A percentile compares a stretch with the other conserved stretches of the same genome.
phyloP scores from a whole-genome alignment of 768 basidiomycete genomes.

The Lactifluus pinguis region DNA sequence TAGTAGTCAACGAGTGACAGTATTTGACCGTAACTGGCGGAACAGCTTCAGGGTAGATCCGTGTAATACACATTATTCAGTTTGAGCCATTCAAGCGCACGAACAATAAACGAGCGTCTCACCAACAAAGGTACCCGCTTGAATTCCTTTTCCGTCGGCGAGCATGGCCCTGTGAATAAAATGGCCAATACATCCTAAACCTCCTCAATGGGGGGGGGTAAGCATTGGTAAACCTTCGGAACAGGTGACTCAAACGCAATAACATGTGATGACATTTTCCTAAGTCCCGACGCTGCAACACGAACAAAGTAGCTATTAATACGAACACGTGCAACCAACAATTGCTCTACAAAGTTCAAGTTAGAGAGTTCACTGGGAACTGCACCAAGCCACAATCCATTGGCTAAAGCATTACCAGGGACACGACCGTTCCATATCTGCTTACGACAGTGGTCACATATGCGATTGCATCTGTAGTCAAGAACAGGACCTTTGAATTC shows the following conservation, averaged over 20 bases:
- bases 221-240: not conserved
- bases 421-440: not conserved
- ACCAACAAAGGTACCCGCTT: no score
- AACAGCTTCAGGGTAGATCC: not conserved
- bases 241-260: no score
- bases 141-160: not conserved
- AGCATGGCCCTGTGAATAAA: not conserved
- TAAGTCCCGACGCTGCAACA: no score
- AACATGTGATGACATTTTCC: no score
- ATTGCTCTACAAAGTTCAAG: not conserved
- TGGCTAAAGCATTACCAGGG: not conserved
- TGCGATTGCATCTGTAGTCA: no score
- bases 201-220: not conserved
- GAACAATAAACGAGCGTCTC: no score
- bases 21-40: not conserved
- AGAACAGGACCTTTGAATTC: no score
- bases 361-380: not conserved
- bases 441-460: no score
- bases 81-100: not conserved
- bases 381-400: no score
- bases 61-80: not conserved
- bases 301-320: no score
- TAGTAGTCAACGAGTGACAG: no score
- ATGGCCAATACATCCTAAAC: no score
- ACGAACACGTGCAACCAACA: not conserved